Evolutionary conservation across 2,329 filamentous ascomycete species (phyloP).

Genomic region (Ophiostoma tasmaniense): DNA sequence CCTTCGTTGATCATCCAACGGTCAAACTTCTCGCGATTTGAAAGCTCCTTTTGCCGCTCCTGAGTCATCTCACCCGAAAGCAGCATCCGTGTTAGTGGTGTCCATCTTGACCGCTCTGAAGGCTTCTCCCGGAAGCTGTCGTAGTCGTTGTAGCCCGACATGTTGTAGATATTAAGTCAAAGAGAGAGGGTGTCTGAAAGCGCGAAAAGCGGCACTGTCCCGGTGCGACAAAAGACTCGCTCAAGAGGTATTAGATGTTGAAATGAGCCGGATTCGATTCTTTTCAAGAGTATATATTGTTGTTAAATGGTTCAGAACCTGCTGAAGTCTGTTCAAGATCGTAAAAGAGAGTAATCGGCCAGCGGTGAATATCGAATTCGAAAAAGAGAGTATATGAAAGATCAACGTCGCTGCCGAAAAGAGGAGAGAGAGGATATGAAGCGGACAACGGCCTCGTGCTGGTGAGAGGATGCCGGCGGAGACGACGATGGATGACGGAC

Average conservation of each 20-base stretch:
- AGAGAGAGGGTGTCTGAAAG: not conserved
- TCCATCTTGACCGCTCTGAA: constrained; percentile 71
- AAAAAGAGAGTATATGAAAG: not conserved
- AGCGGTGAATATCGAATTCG: constrained; percentile 11
- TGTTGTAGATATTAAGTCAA: constrained; percentile 15
- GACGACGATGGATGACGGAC: constrained; percentile 9
- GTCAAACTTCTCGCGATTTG: constrained; percentile 64
- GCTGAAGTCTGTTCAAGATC: constrained; percentile 36
- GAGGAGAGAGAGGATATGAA: not conserved
- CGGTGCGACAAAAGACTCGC: not conserved
- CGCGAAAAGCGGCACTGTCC: not conserved
- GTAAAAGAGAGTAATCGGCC: constrained; percentile 17
- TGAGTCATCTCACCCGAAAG: constrained; percentile 75
- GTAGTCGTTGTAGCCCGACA: constrained; percentile 30
- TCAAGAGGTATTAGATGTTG: not conserved
- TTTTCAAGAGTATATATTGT: not conserved
- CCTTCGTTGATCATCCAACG: constrained; percentile 88
- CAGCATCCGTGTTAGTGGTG: constrained; percentile 72
- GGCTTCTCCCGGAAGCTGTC: constrained; percentile 31
- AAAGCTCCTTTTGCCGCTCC: constrained; percentile 60
- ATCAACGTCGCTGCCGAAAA: no score
- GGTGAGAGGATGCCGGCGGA: constrained; percentile 9
- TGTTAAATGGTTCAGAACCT: constrained; percentile 41
- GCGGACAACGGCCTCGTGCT: not conserved
- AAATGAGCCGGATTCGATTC: not conserved